Conservation (phyloP, 2,329 filamentous ascomycete species). For the Exophiala bonariae region DNA sequence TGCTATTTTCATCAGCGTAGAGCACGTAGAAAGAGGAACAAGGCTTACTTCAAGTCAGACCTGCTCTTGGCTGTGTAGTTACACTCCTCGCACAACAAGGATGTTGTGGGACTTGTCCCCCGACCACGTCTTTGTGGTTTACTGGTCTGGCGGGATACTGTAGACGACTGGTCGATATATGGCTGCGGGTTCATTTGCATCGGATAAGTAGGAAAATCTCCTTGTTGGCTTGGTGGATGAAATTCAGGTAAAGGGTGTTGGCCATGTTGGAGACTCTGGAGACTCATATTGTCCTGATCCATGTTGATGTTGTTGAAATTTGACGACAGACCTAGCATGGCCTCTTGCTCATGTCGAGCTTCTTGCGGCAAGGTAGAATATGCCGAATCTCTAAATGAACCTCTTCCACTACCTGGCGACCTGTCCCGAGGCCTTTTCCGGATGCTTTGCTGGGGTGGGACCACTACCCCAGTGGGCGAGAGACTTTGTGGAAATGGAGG, state of each 20-base stretch:
- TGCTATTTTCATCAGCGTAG: constrained; percentile 52
- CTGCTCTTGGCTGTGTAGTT: constrained; percentile 33
- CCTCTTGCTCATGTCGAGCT: constrained; percentile 15
- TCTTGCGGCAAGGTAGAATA: constrained; percentile 14
- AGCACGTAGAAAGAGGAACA: neutral
- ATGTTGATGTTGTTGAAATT: constrained; percentile 1
- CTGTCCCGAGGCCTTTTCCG: constrained; percentile 1
- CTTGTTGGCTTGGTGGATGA: neutral
- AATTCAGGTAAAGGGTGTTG: neutral
- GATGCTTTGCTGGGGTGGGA: constrained; percentile 3
- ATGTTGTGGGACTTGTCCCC: no score
- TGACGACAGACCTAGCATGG: constrained; percentile 2
- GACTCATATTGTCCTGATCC: constrained; percentile 2
- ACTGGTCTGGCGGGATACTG: no score
- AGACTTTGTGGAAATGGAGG: constrained; percentile 2
- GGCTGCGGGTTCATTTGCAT: no score
- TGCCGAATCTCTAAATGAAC: constrained; percentile 19
- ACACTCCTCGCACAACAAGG: constrained; percentile 11
- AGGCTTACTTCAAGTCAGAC: constrained; percentile 41
- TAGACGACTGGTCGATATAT: no score
- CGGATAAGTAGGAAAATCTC: neutral
- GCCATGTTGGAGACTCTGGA: neutral
- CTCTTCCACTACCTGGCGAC: constrained; percentile 17
- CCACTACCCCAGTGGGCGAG: neutral
- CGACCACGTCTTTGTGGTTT: no score